Conservation (phyloP, 257 asterid genomes). For the Eucommia ulmoides region DNA sequence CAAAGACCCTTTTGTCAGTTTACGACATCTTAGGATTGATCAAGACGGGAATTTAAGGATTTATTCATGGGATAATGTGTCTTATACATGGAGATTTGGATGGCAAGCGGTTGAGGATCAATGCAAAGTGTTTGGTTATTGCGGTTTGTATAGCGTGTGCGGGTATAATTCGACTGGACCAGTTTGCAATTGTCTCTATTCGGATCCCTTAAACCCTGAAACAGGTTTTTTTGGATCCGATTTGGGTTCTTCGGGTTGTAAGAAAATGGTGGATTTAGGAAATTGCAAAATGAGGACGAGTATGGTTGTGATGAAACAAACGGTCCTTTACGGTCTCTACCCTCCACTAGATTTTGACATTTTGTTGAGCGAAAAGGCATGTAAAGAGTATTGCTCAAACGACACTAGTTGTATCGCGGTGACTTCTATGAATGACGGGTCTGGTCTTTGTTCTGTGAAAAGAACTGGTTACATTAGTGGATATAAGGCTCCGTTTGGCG, state of each 20-base stretch:
- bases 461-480: conserved; percentile 42
- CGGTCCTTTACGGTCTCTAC: conserved; percentile 54
- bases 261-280: conserved; percentile 43
- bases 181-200: conserved; percentile 41
- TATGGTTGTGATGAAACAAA: conserved; percentile 31
- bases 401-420: conserved; percentile 45
- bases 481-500: conserved; percentile 27
- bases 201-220: conserved; percentile 16
- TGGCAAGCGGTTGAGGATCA: conserved; percentile 67
- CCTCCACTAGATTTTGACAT: conserved; percentile 41
- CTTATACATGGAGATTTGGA: conserved; percentile 32
- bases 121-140: conserved; percentile 47
- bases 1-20: conserved; percentile 33
- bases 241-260: conserved; percentile 29
- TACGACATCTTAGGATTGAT: conserved; percentile 47
- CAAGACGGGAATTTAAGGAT: conserved; percentile 58
- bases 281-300: conserved; percentile 46
- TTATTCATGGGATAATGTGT: conserved; percentile 41
- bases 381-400: conserved; percentile 32
- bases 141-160: conserved; percentile 52
- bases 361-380: conserved; percentile 39
- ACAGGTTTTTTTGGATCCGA: conserved; percentile 12
- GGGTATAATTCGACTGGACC: conserved; percentile 42
- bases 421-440: conserved; percentile 54
- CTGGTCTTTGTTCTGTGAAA: conserved; percentile 43